Conservation (phyloP, 2,329 filamentous ascomycete species). For the Bipolaris cookei region DNA sequence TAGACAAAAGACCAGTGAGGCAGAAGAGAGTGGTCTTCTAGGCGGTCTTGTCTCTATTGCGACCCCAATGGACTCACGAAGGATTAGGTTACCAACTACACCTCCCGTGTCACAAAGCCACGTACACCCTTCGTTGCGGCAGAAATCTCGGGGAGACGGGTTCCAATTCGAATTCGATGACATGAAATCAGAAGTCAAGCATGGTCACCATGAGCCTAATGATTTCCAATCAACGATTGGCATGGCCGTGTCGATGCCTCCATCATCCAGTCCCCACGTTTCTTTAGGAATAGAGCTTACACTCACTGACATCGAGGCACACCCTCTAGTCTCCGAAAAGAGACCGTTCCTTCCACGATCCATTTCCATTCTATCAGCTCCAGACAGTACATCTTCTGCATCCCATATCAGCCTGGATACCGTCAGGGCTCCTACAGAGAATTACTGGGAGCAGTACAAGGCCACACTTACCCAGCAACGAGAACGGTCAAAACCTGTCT, state of each 20-base stretch:
- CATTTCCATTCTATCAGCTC: conserved; percentile 3
- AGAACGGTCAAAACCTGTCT: conserved; percentile 2
- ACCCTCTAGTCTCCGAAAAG: conserved; percentile 4
- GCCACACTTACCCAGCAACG: conserved; percentile 17
- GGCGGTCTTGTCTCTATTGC: conserved; percentile 37
- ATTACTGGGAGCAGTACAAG: conserved; percentile 24
- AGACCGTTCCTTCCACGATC: conserved; percentile 1
- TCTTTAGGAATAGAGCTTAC: conserved; percentile 2
- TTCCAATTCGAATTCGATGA: conserved; percentile 17
- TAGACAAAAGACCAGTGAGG: conserved; percentile 20
- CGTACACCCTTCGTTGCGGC: conserved; percentile 18
- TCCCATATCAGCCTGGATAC: conserved; percentile 4
- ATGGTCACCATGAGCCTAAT: not conserved
- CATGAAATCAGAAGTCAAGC: not conserved
- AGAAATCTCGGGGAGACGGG: conserved; percentile 6
- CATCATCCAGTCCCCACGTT: conserved; percentile 7
- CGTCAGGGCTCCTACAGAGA: conserved; percentile 6
- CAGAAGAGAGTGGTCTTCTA: conserved; percentile 36
- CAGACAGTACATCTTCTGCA: not conserved
- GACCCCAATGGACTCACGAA: conserved; percentile 13
- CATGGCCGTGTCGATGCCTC: conserved; percentile 22
- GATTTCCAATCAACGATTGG: conserved; percentile 14
- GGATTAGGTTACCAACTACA: conserved; percentile 9
- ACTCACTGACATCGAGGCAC: conserved; percentile 1
- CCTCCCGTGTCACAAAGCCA: conserved; percentile 14